phyloP scores from a whole-genome alignment of 345 rosid species.

The Hibiscus tridactylites region DNA sequence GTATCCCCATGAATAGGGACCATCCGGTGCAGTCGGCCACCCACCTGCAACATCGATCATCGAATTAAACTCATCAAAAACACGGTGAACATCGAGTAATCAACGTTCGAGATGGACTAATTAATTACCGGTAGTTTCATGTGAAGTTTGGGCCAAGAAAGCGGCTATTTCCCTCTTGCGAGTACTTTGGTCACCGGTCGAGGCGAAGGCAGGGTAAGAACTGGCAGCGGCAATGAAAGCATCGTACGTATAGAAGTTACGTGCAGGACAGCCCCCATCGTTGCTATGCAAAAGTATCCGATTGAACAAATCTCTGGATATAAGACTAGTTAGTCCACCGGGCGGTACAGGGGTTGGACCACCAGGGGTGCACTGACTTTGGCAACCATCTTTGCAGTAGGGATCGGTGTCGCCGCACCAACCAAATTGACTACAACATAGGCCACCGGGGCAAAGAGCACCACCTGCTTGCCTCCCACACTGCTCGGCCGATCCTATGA shows the following conservation, averaged over 20 bases:
- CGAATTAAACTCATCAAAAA: not conserved
- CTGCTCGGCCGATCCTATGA: constrained; percentile 29
- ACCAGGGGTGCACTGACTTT: constrained; percentile 40
- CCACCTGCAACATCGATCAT: not conserved
- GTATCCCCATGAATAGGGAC: constrained; percentile 66
- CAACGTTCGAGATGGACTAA: not conserved
- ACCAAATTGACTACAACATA: constrained; percentile 37
- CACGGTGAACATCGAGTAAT: not conserved
- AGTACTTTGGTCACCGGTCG: constrained; percentile 27
- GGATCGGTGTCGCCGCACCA: constrained; percentile 39
- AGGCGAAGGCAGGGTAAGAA: constrained; percentile 38
- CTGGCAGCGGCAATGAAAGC: constrained; percentile 54
- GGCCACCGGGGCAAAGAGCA: constrained; percentile 38
- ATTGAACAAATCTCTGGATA: constrained; percentile 32
- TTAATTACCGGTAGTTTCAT: constrained; percentile 43
- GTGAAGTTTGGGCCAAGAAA: constrained; percentile 62
- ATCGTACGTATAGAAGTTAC: constrained; percentile 56
- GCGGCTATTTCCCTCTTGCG: constrained; percentile 53
- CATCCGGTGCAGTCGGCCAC: constrained; percentile 57
- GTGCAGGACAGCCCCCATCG: constrained; percentile 43
- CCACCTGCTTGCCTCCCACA: constrained; percentile 55
- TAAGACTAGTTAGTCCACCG: constrained; percentile 19
- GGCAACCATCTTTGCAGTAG: constrained; percentile 45
- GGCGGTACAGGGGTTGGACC: not conserved
- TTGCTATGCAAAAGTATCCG: constrained; percentile 45